Conservation (phyloP, 2,329 filamentous ascomycete species). For the Parastagonospora nodorum region DNA sequence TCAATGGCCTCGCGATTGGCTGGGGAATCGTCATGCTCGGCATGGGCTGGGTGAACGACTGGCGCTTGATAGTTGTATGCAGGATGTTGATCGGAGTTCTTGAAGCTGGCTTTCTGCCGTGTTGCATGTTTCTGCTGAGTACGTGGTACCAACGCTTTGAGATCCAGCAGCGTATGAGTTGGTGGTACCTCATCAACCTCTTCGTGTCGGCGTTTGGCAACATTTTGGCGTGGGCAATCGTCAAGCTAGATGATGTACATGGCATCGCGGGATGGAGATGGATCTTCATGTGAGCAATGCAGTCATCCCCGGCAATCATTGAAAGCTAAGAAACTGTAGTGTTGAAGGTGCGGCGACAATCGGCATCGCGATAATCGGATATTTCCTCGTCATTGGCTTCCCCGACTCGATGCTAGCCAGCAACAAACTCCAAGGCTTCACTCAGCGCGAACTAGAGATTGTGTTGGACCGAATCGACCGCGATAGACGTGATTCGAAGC, state of each 20-base stretch:
- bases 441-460: constrained; percentile 29
- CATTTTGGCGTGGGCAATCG: constrained; percentile 45
- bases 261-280: constrained; percentile 41
- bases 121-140: constrained; percentile 43
- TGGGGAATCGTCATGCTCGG: constrained; percentile 29
- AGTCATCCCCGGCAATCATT: not conserved
- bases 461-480: constrained; percentile 31
- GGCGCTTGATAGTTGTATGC: constrained; percentile 38
- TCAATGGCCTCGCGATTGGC: constrained; percentile 20
- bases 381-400: constrained; percentile 50
- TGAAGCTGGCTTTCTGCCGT: constrained; percentile 38
- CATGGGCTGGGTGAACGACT: constrained; percentile 41
- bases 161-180: constrained; percentile 38
- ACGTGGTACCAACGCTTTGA: constrained; percentile 48
- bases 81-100: constrained; percentile 33
- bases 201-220: constrained; percentile 34
- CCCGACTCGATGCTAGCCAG: constrained; percentile 31
- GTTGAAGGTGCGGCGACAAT: constrained; percentile 37
- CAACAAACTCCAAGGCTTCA: constrained; percentile 25
- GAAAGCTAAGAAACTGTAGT: not conserved
- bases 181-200: constrained; percentile 46
- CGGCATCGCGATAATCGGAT: constrained; percentile 34
- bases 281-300: constrained; percentile 22
- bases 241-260: constrained; percentile 20
- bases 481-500: constrained; percentile 23